phyloP scores from a whole-genome alignment of 768 basidiomycete species.

The Rhizopogon sp. region DNA sequence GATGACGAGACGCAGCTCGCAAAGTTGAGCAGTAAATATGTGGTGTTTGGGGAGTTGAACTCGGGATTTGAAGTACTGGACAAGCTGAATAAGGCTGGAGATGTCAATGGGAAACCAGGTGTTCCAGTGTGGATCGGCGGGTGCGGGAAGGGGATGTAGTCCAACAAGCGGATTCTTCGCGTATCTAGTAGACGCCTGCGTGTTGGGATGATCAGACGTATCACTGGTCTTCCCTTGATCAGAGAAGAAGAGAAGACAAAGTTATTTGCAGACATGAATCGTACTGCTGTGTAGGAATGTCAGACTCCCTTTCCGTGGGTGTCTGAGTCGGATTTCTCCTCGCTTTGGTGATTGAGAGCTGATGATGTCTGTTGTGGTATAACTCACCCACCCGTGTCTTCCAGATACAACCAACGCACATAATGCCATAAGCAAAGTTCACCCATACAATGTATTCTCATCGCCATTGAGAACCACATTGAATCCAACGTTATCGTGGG shows the following conservation, averaged over 20 bases:
- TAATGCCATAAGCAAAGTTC: background rate
- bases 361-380: background rate
- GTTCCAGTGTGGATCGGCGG: constrained; percentile 39
- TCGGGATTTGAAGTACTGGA: constrained; percentile 29
- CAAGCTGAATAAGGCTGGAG: constrained; percentile 27
- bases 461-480: background rate
- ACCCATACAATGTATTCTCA: background rate
- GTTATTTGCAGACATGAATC: background rate
- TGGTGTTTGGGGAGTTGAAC: constrained; percentile 36
- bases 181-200: background rate
- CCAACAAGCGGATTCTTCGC: background rate
- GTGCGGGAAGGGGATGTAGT: constrained; percentile 23
- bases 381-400: background rate
- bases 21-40: constrained; percentile 47
- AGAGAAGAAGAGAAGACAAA: background rate
- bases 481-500: background rate
- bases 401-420: no score
- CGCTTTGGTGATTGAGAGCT: background rate
- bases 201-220: background rate
- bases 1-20: constrained; percentile 34
- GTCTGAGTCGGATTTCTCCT: background rate
- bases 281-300: background rate
- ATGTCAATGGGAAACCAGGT: constrained; percentile 29
- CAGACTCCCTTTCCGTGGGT: no score
- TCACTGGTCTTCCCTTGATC: background rate